Conservation (phyloP, 1,284 basidiomycete genomes). For the Ustanciosporium gigantosporum region DNA sequence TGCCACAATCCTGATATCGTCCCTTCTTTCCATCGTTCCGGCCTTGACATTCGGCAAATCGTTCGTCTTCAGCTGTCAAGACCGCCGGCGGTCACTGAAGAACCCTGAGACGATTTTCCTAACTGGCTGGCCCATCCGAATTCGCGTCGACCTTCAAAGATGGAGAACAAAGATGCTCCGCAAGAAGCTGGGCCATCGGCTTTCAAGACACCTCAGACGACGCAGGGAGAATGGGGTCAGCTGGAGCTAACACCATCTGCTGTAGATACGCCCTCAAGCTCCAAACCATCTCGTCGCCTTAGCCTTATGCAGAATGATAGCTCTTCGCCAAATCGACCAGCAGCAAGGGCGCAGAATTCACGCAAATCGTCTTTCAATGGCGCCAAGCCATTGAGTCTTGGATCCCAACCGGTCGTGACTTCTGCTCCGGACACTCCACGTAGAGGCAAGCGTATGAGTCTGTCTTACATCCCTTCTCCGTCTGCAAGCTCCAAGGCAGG, state of each 20-base stretch:
- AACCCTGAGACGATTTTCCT: too few relatives aligned
- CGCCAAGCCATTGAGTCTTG: constrained; percentile 17
- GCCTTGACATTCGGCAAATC: too few relatives aligned
- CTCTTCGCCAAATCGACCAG: constrained; percentile 4
- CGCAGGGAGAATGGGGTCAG: constrained; percentile 7
- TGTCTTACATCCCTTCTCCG: constrained; percentile 33
- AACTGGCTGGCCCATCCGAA: too few relatives aligned
- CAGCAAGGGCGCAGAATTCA: not conserved
- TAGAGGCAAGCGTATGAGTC: constrained; percentile 20
- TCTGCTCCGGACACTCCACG: constrained; percentile 14
- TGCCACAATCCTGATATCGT: too few relatives aligned
- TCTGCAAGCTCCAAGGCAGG: constrained; percentile 6
- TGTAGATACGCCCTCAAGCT: constrained; percentile 10
- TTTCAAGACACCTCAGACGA: constrained; percentile 18
- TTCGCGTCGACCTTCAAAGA: too few relatives aligned
- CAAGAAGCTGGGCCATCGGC: constrained; percentile 7
- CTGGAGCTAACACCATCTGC: not conserved
- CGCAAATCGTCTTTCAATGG: constrained; percentile 11
- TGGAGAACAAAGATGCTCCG: not conserved
- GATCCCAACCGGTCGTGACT: constrained; percentile 7
- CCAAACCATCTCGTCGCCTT: constrained; percentile 11
- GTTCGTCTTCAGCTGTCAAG: too few relatives aligned
- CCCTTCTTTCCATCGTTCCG: too few relatives aligned
- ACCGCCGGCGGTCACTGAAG: too few relatives aligned
- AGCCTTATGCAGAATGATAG: constrained; percentile 17